Evolutionary conservation across 192 early-diverging fungal genomes (phyloP), one percentile per base, ranked within the genome.

Genomic region (Coemansia asiatica): DNA sequence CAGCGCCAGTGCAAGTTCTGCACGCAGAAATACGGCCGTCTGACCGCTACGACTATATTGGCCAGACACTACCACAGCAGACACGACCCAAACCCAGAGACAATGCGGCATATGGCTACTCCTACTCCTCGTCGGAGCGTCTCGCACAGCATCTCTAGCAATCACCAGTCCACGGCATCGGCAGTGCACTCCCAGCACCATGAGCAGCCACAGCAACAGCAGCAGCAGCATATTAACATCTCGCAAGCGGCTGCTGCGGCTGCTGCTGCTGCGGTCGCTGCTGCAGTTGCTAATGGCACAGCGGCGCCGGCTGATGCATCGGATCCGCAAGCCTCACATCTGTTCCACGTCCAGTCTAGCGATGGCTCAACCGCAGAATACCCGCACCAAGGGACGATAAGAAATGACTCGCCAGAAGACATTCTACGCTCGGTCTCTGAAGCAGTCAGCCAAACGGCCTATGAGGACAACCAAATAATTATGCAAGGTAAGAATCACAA

Each of bases 21-120:
- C 51, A 21, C 70, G 48, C 79, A 81, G 49, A 69, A 64, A 33
- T 81, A 81, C 61, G 74, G 79, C 26, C 74, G 73, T 3, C 70
- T 81, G 26, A 81, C 79, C 9, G 79, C 79, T 10, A 81, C 79
- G 4, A 81, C 79, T 18, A 81, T 81, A 28, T 46, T 81, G 60
- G 74, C 74, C 29, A 69, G 79, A 13, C 79, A 81, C 40, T 81
- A 76, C 65, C 70, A 75, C 61, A 81, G 71, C 67, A 49, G 71
- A 25, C 79, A 81, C 33, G 79, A 73, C 36, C 63, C 49, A 0
- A 73, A 56, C n/a, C 65, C 77, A 23, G 70, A 71, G 18, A 51
- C 27, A 7, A 47, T 55, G 28, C 38, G 54, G 22, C 67, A 66
- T 36, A 61, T 64, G 21, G 68, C 71, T 0, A 60, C 76, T 2